Evolutionary conservation across 768 basidiomycete species (phyloP).

Genomic region (Tricholomella constricta): DNA sequence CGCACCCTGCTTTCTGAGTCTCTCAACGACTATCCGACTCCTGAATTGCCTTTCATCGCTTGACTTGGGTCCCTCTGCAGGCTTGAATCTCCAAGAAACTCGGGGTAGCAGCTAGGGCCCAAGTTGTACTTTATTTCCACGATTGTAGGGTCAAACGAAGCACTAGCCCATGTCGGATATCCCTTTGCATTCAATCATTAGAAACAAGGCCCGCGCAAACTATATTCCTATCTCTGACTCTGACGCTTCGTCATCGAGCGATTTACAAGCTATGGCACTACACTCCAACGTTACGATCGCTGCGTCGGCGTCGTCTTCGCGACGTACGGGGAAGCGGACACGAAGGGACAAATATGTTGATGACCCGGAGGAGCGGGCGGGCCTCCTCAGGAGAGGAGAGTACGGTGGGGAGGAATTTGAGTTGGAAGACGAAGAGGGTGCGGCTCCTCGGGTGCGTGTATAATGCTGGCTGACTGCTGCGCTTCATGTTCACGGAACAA

Average conservation of each 20-base stretch:
- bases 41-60: background rate
- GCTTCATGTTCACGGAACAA: conserved; percentile 14
- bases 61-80: background rate
- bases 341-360: conserved; percentile 60
- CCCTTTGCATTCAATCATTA: conserved; percentile 63
- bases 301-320: conserved; percentile 25
- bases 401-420: conserved; percentile 40
- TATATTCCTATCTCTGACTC: conserved; percentile 46
- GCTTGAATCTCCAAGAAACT: background rate
- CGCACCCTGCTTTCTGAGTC: background rate
- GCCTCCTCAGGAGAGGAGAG: conserved; percentile 45
- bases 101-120: background rate
- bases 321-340: conserved; percentile 39
- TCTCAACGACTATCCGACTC: too few relatives aligned
- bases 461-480: conserved; percentile 2
- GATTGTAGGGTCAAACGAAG: background rate
- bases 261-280: conserved; percentile 27
- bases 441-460: conserved; percentile 11
- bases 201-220: conserved; percentile 48
- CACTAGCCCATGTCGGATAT: conserved; percentile 61
- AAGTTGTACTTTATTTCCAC: background rate
- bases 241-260: conserved; percentile 23
- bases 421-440: conserved; percentile 27
- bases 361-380: conserved; percentile 64
- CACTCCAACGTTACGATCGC: conserved; percentile 26